phyloP scores from a whole-genome alignment of 2,329 filamentous ascomycete genomes.

The Arthrobotrys musiformis region DNA sequence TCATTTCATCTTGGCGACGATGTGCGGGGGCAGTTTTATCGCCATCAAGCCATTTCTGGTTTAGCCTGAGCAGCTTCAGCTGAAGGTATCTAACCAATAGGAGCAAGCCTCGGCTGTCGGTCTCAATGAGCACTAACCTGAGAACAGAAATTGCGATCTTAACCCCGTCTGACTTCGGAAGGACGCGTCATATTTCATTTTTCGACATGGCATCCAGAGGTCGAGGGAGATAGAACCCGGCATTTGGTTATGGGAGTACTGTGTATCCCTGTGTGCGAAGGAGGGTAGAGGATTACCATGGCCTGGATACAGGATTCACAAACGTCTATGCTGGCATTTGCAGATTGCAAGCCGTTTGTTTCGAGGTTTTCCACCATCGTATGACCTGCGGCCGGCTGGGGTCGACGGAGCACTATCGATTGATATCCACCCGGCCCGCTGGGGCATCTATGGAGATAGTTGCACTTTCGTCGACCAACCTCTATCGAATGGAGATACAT shows the following conservation, averaged over 20 bases:
- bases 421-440: neutral
- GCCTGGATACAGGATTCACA: neutral
- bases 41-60: conserved; percentile 24
- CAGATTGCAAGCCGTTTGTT: no score
- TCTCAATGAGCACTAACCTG: conserved; percentile 7
- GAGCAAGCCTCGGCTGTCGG: neutral
- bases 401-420: neutral
- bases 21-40: conserved; percentile 54
- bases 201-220: neutral
- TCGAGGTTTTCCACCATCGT: neutral
- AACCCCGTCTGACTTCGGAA: conserved; percentile 19
- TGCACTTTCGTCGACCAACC: conserved; percentile 8
- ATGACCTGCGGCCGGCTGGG: neutral
- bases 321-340: neutral
- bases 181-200: conserved; percentile 7
- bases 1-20: conserved; percentile 12
- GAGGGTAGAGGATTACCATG: neutral
- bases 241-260: no score
- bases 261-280: no score
- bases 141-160: conserved; percentile 16
- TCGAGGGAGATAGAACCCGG: neutral
- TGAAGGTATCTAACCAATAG: conserved; percentile 28
- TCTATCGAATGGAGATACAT: neutral
- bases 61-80: conserved; percentile 15
- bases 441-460: neutral